Evolutionary conservation across 371 early-diverging fungal genomes (phyloP), one percentile per base, ranked within the genome.

Genomic region (Mucor irregularis): DNA sequence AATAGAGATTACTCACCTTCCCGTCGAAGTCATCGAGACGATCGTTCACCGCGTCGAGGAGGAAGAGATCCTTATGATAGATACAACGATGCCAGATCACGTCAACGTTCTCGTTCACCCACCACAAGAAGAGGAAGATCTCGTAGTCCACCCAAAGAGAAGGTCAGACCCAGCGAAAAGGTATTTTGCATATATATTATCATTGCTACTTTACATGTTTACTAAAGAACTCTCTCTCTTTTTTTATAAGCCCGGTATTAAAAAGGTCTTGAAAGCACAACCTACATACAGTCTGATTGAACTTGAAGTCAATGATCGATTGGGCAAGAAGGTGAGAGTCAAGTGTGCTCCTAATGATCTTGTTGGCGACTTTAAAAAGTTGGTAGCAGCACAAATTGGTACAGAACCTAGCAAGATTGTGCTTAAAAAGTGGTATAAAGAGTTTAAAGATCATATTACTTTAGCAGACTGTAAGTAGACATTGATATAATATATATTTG

Each of bases 381-480:
- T 95, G 21, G 88, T 95, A 42, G 92, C 96, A 9, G 95, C 95
- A 6, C 95, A 93, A 70, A 93, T 90, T 17, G 98, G 98, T 65
- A 96, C 98, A 6, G 89, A 90, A 53, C 80, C 91, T 37, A 83
- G 88, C 40, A 95, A 93, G 73, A 93, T 97, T 66, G 85, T 94
- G 3, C 77, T 97, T 35, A 96, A 95, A 73, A 95, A 96, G 66
- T 93, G 95, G 93, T 89, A 94, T 68, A 94, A 78, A 29, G 80
- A 87, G 29, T 94, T 72, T 76, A 94, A 95, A 76, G 96, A 97
- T 65, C 95, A 95, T 61, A 94, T 95, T 58, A 92, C 94, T 0
- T 72, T 97, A 62, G 90, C 89, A 17, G 96, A 95, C 64, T 97
- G 87, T 87, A 80, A 76, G 76, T 75, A 10, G 6, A 2, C 16